Conservation (phyloP, 345 rosid genomes). For the Brassica carinata region DNA sequence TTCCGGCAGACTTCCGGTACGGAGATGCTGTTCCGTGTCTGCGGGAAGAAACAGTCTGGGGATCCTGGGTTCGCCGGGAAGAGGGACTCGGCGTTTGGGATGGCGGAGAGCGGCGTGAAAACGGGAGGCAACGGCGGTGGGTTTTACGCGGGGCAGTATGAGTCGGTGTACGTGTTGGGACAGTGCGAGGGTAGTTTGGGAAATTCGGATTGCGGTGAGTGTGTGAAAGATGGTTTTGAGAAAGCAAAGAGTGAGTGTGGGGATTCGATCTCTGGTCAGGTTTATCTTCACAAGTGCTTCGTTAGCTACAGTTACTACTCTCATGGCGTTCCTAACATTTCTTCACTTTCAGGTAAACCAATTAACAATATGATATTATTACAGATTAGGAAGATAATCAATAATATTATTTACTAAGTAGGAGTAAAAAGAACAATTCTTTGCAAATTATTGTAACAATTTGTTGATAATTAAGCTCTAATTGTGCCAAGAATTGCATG, state of each 20-base stretch:
- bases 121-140: conserved; percentile 10
- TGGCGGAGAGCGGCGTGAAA: conserved; percentile 55
- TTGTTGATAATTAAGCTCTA: background rate
- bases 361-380: background rate
- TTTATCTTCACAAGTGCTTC: conserved; percentile 74
- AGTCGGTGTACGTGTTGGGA: conserved; percentile 63
- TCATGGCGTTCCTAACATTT: conserved; percentile 61
- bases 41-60: conserved; percentile 48
- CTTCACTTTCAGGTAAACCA: conserved; percentile 48
- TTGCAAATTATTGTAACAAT: background rate
- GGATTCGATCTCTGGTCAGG: conserved; percentile 64
- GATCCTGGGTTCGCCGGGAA: conserved; percentile 41
- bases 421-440: background rate
- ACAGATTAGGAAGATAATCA: background rate
- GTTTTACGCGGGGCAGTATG: conserved; percentile 60
- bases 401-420: background rate
- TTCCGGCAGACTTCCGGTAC: conserved; percentile 56
- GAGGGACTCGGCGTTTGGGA: conserved; percentile 52
- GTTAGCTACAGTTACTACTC: conserved; percentile 83
- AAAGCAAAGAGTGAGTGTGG: conserved; percentile 62
- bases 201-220: conserved; percentile 58
- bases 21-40: conserved; percentile 54
- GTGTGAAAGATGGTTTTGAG: conserved; percentile 61
- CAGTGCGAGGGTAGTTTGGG: conserved; percentile 89
- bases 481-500: background rate